Evolutionary conservation across 129 eudicot genomes (phyloP).

Genomic region (Artemisia argyi): DNA sequence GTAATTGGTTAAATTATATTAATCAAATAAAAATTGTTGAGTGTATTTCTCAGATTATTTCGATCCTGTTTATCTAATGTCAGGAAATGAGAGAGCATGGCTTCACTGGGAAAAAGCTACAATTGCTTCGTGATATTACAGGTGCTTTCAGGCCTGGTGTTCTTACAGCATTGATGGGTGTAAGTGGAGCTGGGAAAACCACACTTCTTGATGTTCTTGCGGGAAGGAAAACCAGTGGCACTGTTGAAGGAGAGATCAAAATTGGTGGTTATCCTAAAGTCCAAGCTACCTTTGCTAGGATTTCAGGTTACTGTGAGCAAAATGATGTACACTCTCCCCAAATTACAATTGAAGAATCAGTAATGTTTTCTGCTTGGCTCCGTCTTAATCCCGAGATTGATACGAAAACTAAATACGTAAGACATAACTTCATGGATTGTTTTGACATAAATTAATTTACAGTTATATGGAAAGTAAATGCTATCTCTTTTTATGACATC

Average conservation of each 20-base stretch:
- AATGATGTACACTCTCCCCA: constrained; percentile 78
- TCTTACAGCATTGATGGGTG: constrained; percentile 91
- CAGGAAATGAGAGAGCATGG: constrained; percentile 69
- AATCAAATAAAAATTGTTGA: background rate
- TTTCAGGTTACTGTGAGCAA: constrained; percentile 91
- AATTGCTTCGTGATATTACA: constrained; percentile 65
- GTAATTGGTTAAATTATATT: constrained; percentile 32
- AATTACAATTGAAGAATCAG: constrained; percentile 77
- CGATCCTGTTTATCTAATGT: background rate
- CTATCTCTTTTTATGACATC: background rate
- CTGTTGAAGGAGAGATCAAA: constrained; percentile 63
- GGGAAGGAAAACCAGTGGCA: constrained; percentile 83
- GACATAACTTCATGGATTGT: background rate
- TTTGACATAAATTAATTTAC: background rate
- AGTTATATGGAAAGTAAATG: background rate
- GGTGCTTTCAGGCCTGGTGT: constrained; percentile 79
- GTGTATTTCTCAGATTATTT: background rate
- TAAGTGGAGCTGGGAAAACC: constrained; percentile 93
- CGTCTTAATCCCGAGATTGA: constrained; percentile 76
- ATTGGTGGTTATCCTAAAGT: constrained; percentile 74
- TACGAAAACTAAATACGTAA: constrained; percentile 59
- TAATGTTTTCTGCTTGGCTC: constrained; percentile 84
- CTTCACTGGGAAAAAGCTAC: constrained; percentile 48
- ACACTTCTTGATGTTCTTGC: constrained; percentile 91
- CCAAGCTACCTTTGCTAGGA: constrained; percentile 71